These are phyloP conservation scores for Exophiala bonariae DNA, from an alignment of 2,329 filamentous ascomycete species.

Conservation along the genomic window DNA sequence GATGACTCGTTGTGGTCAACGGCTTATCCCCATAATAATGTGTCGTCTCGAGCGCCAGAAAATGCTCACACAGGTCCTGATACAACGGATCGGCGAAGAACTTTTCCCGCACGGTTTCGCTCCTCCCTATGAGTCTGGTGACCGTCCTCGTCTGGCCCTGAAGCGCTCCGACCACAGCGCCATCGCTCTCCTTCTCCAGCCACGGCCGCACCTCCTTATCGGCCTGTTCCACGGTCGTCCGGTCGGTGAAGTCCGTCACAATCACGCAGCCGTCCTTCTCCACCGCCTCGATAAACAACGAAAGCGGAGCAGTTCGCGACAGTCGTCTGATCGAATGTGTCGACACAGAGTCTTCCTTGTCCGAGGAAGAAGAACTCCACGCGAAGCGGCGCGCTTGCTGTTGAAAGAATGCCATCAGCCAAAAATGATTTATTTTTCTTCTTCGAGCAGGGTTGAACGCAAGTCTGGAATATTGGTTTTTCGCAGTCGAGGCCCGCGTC, in stretches of 20 bases:
- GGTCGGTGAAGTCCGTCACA: slow-evolving; percentile 34
- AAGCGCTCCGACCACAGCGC: slow-evolving; percentile 30
- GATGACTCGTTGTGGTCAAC: slow-evolving; percentile 34
- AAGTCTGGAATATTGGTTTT: no score
- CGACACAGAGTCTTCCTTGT: not conserved
- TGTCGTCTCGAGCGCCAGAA: slow-evolving; percentile 37
- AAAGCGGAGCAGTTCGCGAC: slow-evolving; percentile 18
- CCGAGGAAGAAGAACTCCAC: slow-evolving; percentile 6
- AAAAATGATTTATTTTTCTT: not conserved
- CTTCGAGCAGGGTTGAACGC: no score
- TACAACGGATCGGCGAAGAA: slow-evolving; percentile 38
- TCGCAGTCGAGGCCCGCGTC: no score
- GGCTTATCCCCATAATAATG: slow-evolving; percentile 35
- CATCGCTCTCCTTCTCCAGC: slow-evolving; percentile 28
- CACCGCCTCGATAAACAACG: slow-evolving; percentile 33
- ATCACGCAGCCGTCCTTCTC: slow-evolving; percentile 38
- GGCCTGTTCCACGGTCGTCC: slow-evolving; percentile 30
- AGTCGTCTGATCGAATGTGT: slow-evolving; percentile 14
- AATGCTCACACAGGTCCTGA: slow-evolving; percentile 35
- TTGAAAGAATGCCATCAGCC: slow-evolving; percentile 18
- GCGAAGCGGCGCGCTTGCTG: slow-evolving; percentile 20
- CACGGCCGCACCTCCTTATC: slow-evolving; percentile 32
- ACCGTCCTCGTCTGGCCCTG: slow-evolving; percentile 39
- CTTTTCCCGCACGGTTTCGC: slow-evolving; percentile 37
- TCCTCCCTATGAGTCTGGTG: slow-evolving; percentile 36